Evolutionary conservation across 768 basidiomycete genomes (phyloP).

Genomic region (Phaeotremella skinneri): DNA sequence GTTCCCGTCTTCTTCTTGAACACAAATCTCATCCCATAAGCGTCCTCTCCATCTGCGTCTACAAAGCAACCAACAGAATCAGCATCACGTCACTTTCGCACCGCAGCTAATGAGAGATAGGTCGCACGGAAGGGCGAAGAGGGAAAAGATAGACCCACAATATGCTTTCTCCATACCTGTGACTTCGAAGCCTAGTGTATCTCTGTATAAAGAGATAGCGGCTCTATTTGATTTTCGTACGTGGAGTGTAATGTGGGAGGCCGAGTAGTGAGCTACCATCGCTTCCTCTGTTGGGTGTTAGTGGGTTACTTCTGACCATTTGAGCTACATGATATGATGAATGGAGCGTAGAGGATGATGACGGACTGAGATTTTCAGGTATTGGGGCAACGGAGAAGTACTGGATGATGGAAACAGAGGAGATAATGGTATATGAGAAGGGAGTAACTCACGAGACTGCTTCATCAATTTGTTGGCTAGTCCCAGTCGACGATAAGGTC

Average conservation of each 20-base stretch:
- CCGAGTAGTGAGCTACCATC: slow-evolving; percentile 83
- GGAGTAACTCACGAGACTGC: slow-evolving; percentile 69
- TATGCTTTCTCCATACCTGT: slow-evolving; percentile 83
- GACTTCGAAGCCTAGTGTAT: slow-evolving; percentile 84
- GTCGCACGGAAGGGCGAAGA: not conserved
- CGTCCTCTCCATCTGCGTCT: slow-evolving; percentile 96
- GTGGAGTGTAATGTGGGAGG: slow-evolving; percentile 79
- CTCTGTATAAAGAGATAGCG: slow-evolving; percentile 80
- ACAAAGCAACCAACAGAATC: not conserved
- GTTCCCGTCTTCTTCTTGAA: slow-evolving; percentile 29
- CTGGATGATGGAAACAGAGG: too few species aligned
- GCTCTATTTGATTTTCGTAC: slow-evolving; percentile 94
- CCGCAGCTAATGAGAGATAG: too few species aligned
- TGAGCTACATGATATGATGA: not conserved
- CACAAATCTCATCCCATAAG: slow-evolving; percentile 78
- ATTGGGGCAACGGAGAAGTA: not conserved
- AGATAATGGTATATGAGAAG: not conserved
- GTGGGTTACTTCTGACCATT: not conserved
- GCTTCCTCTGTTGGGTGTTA: slow-evolving; percentile 66
- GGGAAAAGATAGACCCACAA: slow-evolving; percentile 61
- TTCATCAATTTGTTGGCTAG: slow-evolving; percentile 92
- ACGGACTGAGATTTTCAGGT: too few species aligned
- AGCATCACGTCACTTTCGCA: not conserved
- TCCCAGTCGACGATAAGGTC: slow-evolving; percentile 85
- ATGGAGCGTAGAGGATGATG: slow-evolving; percentile 2